Evolutionary conservation across 805 yeast genomes (phyloP).

Genomic region (Middelhovenomyces tepae): DNA sequence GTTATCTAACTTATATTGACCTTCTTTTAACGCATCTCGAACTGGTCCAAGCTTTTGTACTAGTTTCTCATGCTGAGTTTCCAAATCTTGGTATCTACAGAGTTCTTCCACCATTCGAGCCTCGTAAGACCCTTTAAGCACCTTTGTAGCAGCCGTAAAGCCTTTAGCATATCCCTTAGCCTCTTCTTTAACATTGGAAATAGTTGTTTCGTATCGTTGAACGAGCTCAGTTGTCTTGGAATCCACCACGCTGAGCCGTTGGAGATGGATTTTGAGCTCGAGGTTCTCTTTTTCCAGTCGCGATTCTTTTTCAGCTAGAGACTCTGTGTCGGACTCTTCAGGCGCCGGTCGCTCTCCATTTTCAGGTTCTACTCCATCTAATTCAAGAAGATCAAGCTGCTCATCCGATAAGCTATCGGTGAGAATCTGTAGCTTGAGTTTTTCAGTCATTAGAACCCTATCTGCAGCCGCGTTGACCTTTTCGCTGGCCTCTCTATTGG

Average conservation of each 20-base stretch:
- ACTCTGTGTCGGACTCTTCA: too few species aligned
- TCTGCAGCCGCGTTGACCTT: constrained; percentile 16
- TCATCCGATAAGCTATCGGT: constrained; percentile 8
- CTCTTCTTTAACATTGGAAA: constrained; percentile 8
- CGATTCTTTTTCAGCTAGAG: too few species aligned
- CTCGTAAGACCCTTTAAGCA: constrained; percentile 11
- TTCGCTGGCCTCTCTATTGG: constrained; percentile 17
- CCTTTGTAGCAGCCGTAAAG: constrained; percentile 6
- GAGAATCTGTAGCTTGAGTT: constrained; percentile 16
- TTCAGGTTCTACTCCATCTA: constrained; percentile 6
- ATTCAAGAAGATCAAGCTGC: constrained; percentile 8
- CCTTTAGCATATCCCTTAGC: constrained; percentile 6
- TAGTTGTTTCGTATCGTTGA: constrained; percentile 11
- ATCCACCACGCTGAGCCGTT: constrained; percentile 13
- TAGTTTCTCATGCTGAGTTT: constrained; percentile 6
- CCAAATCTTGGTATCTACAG: constrained; percentile 8
- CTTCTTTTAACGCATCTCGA: constrained; percentile 4
- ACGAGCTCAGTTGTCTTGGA: constrained; percentile 10
- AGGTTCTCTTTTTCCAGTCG: constrained; percentile 12
- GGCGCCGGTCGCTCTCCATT: too few species aligned
- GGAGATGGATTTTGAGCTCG: constrained; percentile 14
- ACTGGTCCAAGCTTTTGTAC: constrained; percentile 5
- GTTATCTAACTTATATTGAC: constrained; percentile 4
- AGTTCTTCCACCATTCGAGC: constrained; percentile 14
- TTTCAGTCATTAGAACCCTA: constrained; percentile 15